phyloP scores from a whole-genome alignment of 352 stramenopile species.

The Elongisporangium senticosum region DNA sequence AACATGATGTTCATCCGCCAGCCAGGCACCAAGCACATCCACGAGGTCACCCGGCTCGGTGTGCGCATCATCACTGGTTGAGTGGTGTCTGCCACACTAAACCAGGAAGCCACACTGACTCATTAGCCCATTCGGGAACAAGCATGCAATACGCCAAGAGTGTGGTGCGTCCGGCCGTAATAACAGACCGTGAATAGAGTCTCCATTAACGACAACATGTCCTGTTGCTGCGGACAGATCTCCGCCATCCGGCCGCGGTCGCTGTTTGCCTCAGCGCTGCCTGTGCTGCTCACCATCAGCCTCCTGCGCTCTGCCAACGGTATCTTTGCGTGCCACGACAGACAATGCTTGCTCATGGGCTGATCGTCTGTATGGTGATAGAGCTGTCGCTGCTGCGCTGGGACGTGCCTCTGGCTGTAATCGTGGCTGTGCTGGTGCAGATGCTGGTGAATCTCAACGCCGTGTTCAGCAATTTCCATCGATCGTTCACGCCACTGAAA shows the following conservation, averaged over 20 bases:
- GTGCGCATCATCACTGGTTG: constrained; percentile 83
- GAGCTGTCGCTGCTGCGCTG: constrained; percentile 28
- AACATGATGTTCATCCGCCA: constrained; percentile 95
- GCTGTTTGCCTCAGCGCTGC: constrained; percentile 48
- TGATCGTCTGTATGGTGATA: not conserved
- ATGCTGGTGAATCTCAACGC: constrained; percentile 65
- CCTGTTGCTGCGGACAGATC: constrained; percentile 11
- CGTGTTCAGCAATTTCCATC: constrained; percentile 70
- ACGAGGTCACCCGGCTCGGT: constrained; percentile 82
- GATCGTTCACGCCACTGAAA: constrained; percentile 34
- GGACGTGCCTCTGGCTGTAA: constrained; percentile 32
- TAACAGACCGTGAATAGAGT: not conserved
- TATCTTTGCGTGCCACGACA: not conserved
- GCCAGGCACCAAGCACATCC: constrained; percentile 83
- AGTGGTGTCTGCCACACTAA: constrained; percentile 7
- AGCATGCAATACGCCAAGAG: constrained; percentile 63
- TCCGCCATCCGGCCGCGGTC: constrained; percentile 46
- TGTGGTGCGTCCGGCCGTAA: constrained; percentile 19
- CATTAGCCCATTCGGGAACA: not conserved
- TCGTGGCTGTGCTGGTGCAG: constrained; percentile 55
- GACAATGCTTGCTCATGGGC: not conserved
- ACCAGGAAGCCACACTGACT: not conserved
- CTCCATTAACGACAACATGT: not conserved
- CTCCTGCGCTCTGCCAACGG: constrained; percentile 36
- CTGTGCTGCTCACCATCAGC: constrained; percentile 48